phyloP scores from a whole-genome alignment of 2,329 filamentous ascomycete species.

The Sclerotinia nivalis region DNA sequence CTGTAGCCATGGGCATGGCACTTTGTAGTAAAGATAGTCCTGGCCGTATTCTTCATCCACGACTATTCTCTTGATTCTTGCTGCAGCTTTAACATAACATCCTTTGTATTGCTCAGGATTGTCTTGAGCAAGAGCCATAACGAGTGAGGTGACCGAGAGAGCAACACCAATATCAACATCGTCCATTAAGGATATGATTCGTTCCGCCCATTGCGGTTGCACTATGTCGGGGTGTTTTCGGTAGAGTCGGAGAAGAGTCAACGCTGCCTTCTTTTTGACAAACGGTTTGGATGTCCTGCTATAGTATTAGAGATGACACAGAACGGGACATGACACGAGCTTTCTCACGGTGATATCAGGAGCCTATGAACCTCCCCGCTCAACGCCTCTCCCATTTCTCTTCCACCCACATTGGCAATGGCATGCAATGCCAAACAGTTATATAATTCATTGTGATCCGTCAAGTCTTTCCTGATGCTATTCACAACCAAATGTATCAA shows the following conservation, averaged over 20 bases:
- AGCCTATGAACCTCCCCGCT: constrained; percentile 90
- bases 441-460: constrained; percentile 95
- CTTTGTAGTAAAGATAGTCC: constrained; percentile 98
- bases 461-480: constrained; percentile 93
- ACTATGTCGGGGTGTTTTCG: constrained; percentile 93
- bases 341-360: constrained; percentile 84
- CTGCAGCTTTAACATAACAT: constrained; percentile 90
- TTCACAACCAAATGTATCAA: constrained; percentile 95
- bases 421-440: constrained; percentile 96
- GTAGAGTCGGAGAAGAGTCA: constrained; percentile 90
- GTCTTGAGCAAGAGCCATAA: constrained; percentile 93
- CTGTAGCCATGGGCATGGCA: constrained; percentile 98
- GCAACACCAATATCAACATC: constrained; percentile 92
- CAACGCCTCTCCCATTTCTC: constrained; percentile 95
- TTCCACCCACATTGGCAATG: constrained; percentile 94
- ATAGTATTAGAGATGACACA: constrained; percentile 16
- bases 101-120: constrained; percentile 92
- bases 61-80: constrained; percentile 82
- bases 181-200: constrained; percentile 98
- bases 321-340: not conserved
- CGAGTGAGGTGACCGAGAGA: constrained; percentile 89
- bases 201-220: constrained; percentile 94
- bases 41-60: constrained; percentile 85
- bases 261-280: constrained; percentile 97
- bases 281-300: constrained; percentile 83